These are phyloP conservation scores for Kwoniella dendrophila DNA, from an alignment of 768 basidiomycete genomes.

Conservation along the genomic window DNA sequence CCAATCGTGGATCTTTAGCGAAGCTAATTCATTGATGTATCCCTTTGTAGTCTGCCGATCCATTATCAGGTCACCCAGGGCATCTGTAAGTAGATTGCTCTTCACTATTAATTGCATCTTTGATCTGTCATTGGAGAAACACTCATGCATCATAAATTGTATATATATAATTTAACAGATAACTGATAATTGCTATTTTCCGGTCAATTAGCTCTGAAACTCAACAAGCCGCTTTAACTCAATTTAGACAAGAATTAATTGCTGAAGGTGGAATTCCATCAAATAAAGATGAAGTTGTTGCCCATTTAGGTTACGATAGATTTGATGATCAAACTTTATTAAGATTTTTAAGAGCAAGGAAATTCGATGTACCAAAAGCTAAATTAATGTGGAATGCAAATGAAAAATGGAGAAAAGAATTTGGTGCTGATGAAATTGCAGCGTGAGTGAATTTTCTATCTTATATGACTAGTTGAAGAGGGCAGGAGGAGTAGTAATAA, in stretches of 20 bases:
- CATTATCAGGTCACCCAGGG: conserved; percentile 74
- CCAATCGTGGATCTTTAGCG: too few relatives aligned
- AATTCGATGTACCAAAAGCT: conserved; percentile 79
- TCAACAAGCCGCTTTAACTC: conserved; percentile 69
- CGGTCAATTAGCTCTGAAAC: conserved; percentile 42
- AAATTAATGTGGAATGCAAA: conserved; percentile 79
- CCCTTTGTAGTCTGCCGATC: conserved; percentile 55
- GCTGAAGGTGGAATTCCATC: conserved; percentile 49
- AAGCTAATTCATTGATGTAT: background rate
- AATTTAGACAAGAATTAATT: conserved; percentile 68
- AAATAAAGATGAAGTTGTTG: conserved; percentile 29
- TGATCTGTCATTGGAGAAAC: too few relatives aligned
- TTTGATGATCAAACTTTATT: conserved; percentile 57
- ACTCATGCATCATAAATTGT: too few relatives aligned
- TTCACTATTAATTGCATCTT: background rate
- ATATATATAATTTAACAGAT: background rate
- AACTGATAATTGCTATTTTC: background rate
- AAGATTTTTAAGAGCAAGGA: conserved; percentile 86
- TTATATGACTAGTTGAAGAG: conserved; percentile 53
- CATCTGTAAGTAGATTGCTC: conserved; percentile 61
- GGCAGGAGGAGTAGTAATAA: background rate
- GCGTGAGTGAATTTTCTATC: conserved; percentile 41
- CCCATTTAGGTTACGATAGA: conserved; percentile 49
- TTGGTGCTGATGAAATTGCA: conserved; percentile 60
- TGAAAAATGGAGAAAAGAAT: conserved; percentile 88